Conservation (phyloP, 2,329 filamentous ascomycete genomes). For the Thermothelomyces thermophilus region DNA sequence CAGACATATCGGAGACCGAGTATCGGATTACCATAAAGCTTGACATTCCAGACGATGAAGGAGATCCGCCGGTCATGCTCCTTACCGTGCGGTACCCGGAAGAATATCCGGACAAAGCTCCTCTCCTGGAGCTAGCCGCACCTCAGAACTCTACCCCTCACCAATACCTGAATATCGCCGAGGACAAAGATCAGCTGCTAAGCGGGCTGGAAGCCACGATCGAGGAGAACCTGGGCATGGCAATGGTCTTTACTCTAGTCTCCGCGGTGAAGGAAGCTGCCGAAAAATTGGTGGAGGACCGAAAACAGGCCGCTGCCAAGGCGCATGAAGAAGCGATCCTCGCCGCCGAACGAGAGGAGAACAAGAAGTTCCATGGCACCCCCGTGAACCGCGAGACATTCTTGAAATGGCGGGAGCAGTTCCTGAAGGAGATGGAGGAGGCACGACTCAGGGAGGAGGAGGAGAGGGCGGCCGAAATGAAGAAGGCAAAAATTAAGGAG, state of each 20-base stretch:
- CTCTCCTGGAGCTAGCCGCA: slow-evolving; percentile 70
- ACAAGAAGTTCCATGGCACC: slow-evolving; percentile 91
- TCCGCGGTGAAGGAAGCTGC: slow-evolving; percentile 82
- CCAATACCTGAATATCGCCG: slow-evolving; percentile 68
- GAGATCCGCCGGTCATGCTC: slow-evolving; percentile 64
- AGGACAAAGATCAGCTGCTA: slow-evolving; percentile 71
- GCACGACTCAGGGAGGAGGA: slow-evolving; percentile 61
- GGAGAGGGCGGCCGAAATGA: slow-evolving; percentile 74
- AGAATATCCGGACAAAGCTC: slow-evolving; percentile 81
- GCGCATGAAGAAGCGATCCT: slow-evolving; percentile 47
- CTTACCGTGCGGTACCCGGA: slow-evolving; percentile 86
- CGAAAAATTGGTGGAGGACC: slow-evolving; percentile 73
- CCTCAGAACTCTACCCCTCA: slow-evolving; percentile 64
- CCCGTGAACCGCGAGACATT: slow-evolving; percentile 84
- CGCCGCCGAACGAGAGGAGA: slow-evolving; percentile 79
- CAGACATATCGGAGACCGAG: slow-evolving; percentile 84
- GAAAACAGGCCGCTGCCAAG: slow-evolving; percentile 58
- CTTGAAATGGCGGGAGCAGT: slow-evolving; percentile 71
- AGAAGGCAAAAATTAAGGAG: slow-evolving; percentile 69
- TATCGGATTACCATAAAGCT: slow-evolving; percentile 82
- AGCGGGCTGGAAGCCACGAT: slow-evolving; percentile 66
- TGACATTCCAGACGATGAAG: slow-evolving; percentile 62
- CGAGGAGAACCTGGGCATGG: slow-evolving; percentile 91
- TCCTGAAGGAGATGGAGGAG: slow-evolving; percentile 75
- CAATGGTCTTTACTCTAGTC: slow-evolving; percentile 92